Conservation (phyloP, 2,329 filamentous ascomycete species). For the Trichoderma sp. region DNA sequence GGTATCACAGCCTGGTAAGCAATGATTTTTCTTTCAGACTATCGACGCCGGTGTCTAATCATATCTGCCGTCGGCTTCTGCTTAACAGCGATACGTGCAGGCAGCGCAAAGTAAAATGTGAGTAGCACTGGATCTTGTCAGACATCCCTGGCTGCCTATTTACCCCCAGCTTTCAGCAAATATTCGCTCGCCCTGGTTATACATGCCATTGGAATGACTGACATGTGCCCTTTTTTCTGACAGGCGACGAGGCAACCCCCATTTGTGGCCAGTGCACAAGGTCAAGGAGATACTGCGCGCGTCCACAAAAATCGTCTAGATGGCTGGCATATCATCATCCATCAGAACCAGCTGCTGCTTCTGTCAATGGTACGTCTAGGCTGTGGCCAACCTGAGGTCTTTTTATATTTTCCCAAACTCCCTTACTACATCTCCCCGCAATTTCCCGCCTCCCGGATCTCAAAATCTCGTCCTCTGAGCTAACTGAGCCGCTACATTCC, state of each 20-base stretch:
- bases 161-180: neutral
- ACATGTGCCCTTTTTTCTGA: neutral
- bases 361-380: neutral
- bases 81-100: constrained; percentile 39
- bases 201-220: neutral
- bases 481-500: neutral
- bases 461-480: neutral
- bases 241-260: constrained; percentile 37
- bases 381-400: neutral
- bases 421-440: neutral
- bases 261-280: constrained; percentile 37
- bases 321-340: constrained; percentile 20
- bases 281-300: constrained; percentile 38
- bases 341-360: neutral
- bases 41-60: neutral
- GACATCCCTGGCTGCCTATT: too few species aligned
- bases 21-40: neutral
- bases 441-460: neutral
- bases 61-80: neutral
- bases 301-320: constrained; percentile 28
- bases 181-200: constrained; percentile 3
- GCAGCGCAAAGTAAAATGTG: constrained; percentile 41
- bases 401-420: neutral
- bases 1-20: constrained; percentile 11
- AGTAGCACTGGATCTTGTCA: neutral